Conservation (phyloP, 1,284 basidiomycete species). For the Papiliotrema nemorosa region DNA sequence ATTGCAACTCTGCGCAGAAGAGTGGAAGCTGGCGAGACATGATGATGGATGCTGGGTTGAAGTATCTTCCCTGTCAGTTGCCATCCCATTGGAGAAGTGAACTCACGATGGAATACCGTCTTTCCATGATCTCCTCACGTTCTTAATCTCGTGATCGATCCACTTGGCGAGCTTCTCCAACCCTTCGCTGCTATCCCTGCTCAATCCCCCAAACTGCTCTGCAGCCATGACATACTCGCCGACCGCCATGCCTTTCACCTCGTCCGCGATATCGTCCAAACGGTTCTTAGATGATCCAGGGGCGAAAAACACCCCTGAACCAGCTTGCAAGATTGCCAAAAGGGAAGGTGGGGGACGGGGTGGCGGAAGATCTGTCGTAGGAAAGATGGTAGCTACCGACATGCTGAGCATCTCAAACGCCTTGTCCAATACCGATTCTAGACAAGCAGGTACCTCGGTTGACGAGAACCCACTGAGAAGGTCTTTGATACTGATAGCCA, state of each 20-base stretch:
- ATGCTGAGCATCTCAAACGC: conserved; percentile 21
- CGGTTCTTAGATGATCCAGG: conserved; percentile 12
- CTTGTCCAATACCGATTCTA: conserved; percentile 18
- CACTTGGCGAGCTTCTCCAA: conserved; percentile 44
- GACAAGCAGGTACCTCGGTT: conserved; percentile 15
- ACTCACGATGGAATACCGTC: conserved; percentile 25
- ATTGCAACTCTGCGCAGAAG: conserved; percentile 46
- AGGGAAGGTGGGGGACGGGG: conserved; percentile 31
- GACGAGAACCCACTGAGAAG: conserved; percentile 15
- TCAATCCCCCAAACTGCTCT: conserved; percentile 28
- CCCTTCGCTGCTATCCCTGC: conserved; percentile 28
- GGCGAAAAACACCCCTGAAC: conserved; percentile 18
- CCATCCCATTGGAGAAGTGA: not conserved
- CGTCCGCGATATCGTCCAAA: conserved; percentile 30
- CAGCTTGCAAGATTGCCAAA: conserved; percentile 28
- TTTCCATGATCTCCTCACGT: conserved; percentile 36
- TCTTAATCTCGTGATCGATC: conserved; percentile 40
- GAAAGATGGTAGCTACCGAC: conserved; percentile 31
- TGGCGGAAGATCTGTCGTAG: conserved; percentile 22
- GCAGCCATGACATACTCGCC: conserved; percentile 42
- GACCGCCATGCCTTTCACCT: conserved; percentile 39
- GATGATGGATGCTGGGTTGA: conserved; percentile 43
- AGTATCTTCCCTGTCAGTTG: conserved; percentile 5
- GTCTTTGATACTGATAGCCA: conserved; percentile 22
- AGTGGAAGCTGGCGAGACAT: conserved; percentile 46